Evolutionary conservation across 176 grass and related monocot species (phyloP), one percentile per base, ranked within the genome.

Genomic region (Ampelocalamus luodianensis): DNA sequence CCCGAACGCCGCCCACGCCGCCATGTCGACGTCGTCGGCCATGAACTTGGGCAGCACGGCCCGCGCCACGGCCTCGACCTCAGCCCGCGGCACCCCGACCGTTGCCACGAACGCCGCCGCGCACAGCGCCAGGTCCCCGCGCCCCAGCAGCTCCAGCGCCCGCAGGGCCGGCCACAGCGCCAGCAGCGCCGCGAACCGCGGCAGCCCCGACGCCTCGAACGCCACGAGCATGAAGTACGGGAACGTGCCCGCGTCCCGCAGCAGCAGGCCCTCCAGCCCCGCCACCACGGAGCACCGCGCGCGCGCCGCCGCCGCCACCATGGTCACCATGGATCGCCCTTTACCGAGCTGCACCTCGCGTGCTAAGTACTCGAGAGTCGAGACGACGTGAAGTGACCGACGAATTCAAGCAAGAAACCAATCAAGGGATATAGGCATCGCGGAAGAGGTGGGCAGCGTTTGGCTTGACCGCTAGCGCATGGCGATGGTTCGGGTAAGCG

Each of bases 41-140:
- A 91, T 85, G 81, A 99, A 99, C 88, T 98, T 98, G 40, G 96
- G 93, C 18, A 99, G 91, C 80, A 99, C 96, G 18, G 93, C 91
- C 4, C 96, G 91, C 10, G 96, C 82, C 80, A 89, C 89, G 43
- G 91, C 93, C 86, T 96, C 96, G 16, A 99, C 55, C 80, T 96
- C 96, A 0, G 74, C 68, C 16, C 83, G 75, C 0, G 72, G 81
- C 48, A 90, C 86, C 1, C 89, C 96, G 0, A 79, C 93, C 3
- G 92, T 82, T 18, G 91, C 86, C 66, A 85, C 85, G 77, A 96
- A 85, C 50, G 69, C 88, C 53, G 88, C 91, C 42, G 82, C 10
- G 22, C 86, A 86, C 69, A 86, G 56, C 14, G 85, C 58, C 2
- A 92, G 79, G 15, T 37, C 67, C 20, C 51, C 15, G 0, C 51